A percentile compares a stretch with the other conserved stretches of the same genome.
phyloP scores from a whole-genome alignment of 257 asterid genomes.

The Haberlea rhodopensis region DNA sequence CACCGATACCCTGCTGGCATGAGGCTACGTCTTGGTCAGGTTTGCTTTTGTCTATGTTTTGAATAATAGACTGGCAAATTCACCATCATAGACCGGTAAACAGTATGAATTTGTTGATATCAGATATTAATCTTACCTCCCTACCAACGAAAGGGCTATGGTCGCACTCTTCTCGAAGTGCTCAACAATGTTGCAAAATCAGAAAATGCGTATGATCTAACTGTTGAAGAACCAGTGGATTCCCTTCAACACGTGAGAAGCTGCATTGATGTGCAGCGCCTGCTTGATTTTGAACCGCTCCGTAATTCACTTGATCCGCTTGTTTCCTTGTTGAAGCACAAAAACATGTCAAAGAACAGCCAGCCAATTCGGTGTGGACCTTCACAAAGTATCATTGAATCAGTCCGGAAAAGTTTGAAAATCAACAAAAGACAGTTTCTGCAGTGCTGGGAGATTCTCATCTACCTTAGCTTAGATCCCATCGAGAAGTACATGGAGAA shows the following conservation, averaged over 20 bases:
- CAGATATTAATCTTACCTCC: constrained; percentile 87
- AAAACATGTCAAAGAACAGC: constrained; percentile 53
- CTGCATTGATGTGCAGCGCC: constrained; percentile 70
- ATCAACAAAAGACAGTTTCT: constrained; percentile 78
- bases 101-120: constrained; percentile 18
- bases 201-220: constrained; percentile 75
- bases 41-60: constrained; percentile 19
- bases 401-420: constrained; percentile 62
- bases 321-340: constrained; percentile 51
- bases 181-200: constrained; percentile 62
- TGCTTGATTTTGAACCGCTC: constrained; percentile 58
- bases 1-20: constrained; percentile 58
- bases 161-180: constrained; percentile 60
- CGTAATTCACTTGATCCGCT: constrained; percentile 45
- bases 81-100: not conserved
- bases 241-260: constrained; percentile 84
- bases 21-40: constrained; percentile 98
- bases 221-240: constrained; percentile 89
- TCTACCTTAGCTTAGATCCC: constrained; percentile 60
- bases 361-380: constrained; percentile 45
- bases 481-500: constrained; percentile 53
- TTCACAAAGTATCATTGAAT: constrained; percentile 48
- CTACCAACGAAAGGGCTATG: constrained; percentile 80
- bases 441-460: constrained; percentile 94
- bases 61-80: not conserved